A percentile compares a stretch with the other conserved stretches of the same genome.
These are phyloP conservation scores for Beauveria medogensis DNA, from an alignment of 2,329 filamentous ascomycete species.

Conservation along the genomic window DNA sequence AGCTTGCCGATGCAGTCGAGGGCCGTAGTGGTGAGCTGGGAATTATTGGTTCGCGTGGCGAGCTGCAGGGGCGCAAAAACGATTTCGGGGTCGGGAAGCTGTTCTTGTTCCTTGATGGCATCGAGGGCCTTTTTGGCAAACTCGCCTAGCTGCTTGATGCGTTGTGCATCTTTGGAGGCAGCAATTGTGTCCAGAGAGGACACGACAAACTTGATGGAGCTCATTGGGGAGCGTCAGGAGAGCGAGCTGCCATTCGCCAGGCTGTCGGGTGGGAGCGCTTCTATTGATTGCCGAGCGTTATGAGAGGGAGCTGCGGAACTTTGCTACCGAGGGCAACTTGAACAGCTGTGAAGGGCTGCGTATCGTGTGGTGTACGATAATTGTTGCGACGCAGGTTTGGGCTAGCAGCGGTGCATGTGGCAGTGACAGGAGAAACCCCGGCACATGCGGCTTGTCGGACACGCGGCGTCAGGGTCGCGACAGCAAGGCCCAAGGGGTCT, in stretches of 20 bases:
- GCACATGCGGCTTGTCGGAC: slow-evolving; percentile 6
- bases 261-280: not conserved
- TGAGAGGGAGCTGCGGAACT: not conserved
- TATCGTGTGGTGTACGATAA: not conserved
- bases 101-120: slow-evolving; percentile 78
- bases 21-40: slow-evolving; percentile 78
- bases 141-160: slow-evolving; percentile 76
- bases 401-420: slow-evolving; percentile 7
- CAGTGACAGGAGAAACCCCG: slow-evolving; percentile 12
- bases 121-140: slow-evolving; percentile 72
- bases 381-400: not conserved
- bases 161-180: slow-evolving; percentile 77
- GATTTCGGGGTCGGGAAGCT: slow-evolving; percentile 80
- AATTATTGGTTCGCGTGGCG: slow-evolving; percentile 78
- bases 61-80: slow-evolving; percentile 87
- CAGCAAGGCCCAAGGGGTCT: not conserved
- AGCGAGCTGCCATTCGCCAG: slow-evolving; percentile 37
- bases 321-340: not conserved
- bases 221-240: slow-evolving; percentile 56
- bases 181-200: slow-evolving; percentile 89
- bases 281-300: not conserved
- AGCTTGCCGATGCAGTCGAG: slow-evolving; percentile 98
- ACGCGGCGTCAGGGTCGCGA: slow-evolving; percentile 6
- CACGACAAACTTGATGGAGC: slow-evolving; percentile 92
- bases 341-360: not conserved